Evolutionary conservation across 768 basidiomycete genomes (phyloP), one percentile per base, ranked within the genome.

Genomic region (Hortiboletus campestris): DNA sequence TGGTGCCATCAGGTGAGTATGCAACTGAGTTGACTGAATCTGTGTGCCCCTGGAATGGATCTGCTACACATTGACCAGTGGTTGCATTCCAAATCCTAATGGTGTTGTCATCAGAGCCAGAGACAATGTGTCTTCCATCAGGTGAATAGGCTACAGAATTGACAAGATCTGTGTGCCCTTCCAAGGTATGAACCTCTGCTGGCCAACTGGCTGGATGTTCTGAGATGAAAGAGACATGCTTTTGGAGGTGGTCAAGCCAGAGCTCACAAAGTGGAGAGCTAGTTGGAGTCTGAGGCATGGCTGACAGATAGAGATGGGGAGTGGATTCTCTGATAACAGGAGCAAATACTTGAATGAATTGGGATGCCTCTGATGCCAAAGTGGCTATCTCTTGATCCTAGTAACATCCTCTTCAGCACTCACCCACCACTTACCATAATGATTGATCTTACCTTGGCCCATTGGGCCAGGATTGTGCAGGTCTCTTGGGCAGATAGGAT

Each of bases 221-320:
- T 8, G 12, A 35, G 1, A n/a, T 32, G 2, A 34, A 29, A 3
- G 13, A 35, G 2, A 14, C 3, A 39, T 52, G 36, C 1, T 46
- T 45, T n/a, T 40, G 19, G 0, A 56, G 10, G 20, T 51, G 49
- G 2, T 10, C 0, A 34, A 25, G 2, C 55, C 55, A 56, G 0
- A 51, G 20, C n/a, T 32, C 1, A 0, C 17, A 35, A 0, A 56
- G 20, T 25, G 38, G 49, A 2, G 55, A 56, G 20, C 8, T 46
- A 17, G 55, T 22, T 5, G 54, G 54, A 2, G 54, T 55, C 17
- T 55, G 41, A 1, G 48, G 28, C 54, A 55, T 50, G 28, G 54
- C 54, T 50, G 47, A 55, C 0, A 55, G 25, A 25, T 25, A 25
- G 25, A 25, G 25, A 4, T 25, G 25, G 25, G 25, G 25, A 25